Evolutionary conservation across 345 rosid species (phyloP).

Genomic region (Eucalyptus tenuipes): DNA sequence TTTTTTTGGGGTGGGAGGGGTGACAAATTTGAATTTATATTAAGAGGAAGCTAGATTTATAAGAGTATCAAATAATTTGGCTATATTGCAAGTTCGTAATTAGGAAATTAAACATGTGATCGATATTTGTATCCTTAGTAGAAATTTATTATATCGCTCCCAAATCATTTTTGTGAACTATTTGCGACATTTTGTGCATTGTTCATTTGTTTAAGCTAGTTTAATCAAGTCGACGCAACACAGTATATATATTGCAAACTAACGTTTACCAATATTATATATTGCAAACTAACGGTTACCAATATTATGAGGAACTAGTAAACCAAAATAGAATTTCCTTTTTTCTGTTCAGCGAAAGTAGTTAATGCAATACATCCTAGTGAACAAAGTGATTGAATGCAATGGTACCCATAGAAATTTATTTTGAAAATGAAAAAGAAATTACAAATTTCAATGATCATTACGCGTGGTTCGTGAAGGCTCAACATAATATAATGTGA

Average conservation of each 20-base stretch:
- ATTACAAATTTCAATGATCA: not conserved
- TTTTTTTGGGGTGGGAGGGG: not conserved
- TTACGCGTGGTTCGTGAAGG: accelerated
- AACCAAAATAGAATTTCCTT: not conserved
- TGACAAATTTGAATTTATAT: not conserved
- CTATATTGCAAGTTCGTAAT: not conserved
- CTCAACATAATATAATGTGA: not conserved
- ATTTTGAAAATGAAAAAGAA: not conserved
- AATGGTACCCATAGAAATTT: not conserved
- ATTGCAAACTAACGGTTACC: not conserved
- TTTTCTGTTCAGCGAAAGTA: not conserved
- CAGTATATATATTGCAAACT: not conserved
- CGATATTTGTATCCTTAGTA: not conserved
- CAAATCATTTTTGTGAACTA: not conserved
- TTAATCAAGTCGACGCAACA: not conserved
- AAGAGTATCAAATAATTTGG: not conserved
- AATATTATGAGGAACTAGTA: not conserved
- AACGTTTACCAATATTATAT: too few relatives aligned
- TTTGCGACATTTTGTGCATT: not conserved
- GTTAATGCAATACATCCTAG: not conserved
- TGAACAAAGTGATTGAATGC: not conserved
- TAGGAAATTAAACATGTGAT: not conserved
- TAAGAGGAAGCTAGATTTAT: not conserved
- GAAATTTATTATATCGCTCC: not conserved
- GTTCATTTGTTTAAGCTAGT: not conserved